phyloP scores from a whole-genome alignment of 345 rosid species.

The Theobroma cacao region DNA sequence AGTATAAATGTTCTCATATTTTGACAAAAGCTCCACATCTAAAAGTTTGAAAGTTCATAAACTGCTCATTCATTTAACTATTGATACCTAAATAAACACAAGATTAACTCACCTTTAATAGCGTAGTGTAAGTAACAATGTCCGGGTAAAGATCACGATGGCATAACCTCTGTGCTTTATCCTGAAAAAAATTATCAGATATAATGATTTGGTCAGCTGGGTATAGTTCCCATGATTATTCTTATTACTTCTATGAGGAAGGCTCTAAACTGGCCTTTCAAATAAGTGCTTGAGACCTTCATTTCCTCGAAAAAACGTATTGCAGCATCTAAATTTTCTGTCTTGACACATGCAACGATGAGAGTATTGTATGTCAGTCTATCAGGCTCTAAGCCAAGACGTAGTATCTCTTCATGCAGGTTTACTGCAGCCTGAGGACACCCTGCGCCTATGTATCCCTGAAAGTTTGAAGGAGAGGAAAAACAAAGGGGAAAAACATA shows the following conservation, averaged over 20 bases:
- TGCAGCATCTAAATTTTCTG: conserved; percentile 53
- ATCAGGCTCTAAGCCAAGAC: conserved; percentile 58
- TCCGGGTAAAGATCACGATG: conserved; percentile 45
- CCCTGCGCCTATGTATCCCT: conserved; percentile 59
- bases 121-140: conserved; percentile 59
- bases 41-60: not conserved
- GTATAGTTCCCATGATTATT: conserved; percentile 24
- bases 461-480: conserved; percentile 15
- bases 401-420: conserved; percentile 48
- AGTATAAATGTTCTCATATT: not conserved
- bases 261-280: conserved; percentile 56
- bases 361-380: conserved; percentile 63
- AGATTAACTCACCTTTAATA: conserved; percentile 49
- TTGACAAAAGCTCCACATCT: not conserved
- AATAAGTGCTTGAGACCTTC: conserved; percentile 66
- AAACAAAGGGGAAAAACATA: not conserved
- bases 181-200: conserved; percentile 36
- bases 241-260: conserved; percentile 30
- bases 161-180: conserved; percentile 34
- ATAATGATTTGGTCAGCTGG: conserved; percentile 15
- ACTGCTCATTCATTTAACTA: not conserved
- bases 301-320: conserved; percentile 60
- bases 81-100: conserved; percentile 1
- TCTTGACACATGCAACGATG: conserved; percentile 55
- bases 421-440: conserved; percentile 49